Evolutionary conservation across 768 basidiomycete genomes (phyloP).

Genomic region (Solioccasus polychromus): DNA sequence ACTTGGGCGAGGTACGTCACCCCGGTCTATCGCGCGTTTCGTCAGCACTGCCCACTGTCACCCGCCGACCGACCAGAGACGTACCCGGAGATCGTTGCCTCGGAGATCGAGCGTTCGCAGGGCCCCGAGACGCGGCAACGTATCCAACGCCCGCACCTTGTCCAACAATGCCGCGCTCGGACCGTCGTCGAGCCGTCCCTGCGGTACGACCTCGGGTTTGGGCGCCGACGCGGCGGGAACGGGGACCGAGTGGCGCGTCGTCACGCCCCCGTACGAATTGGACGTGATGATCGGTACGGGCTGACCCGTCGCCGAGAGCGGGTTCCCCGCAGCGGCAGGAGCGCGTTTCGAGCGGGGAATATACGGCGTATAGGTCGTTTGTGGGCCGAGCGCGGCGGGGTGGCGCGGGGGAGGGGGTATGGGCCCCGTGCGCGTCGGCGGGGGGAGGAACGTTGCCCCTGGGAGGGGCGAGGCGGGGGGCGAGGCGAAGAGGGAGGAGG

Average conservation of each 20-base stretch:
- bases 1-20: constrained; percentile 93
- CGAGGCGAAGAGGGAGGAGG: constrained; percentile 25
- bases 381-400: constrained; percentile 44
- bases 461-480: constrained; percentile 34
- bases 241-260: constrained; percentile 39
- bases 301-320: constrained; percentile 40
- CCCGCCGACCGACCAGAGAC: neutral
- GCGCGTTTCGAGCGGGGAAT: constrained; percentile 62
- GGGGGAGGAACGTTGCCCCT: constrained; percentile 18
- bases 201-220: neutral
- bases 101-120: constrained; percentile 87
- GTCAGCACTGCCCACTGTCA: no score
- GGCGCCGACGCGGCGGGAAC: constrained; percentile 1
- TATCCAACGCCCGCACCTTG: constrained; percentile 88
- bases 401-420: constrained; percentile 50
- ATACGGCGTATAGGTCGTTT: constrained; percentile 83
- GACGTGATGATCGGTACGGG: constrained; percentile 72
- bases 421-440: constrained; percentile 34
- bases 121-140: constrained; percentile 79
- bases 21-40: constrained; percentile 45
- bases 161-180: constrained; percentile 79
- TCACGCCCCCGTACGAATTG: constrained; percentile 52
- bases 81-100: constrained; percentile 86
- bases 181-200: constrained; percentile 32
- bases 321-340: constrained; percentile 30